Conservation (phyloP, 768 basidiomycete species). For the Pleurotus eryngii region DNA sequence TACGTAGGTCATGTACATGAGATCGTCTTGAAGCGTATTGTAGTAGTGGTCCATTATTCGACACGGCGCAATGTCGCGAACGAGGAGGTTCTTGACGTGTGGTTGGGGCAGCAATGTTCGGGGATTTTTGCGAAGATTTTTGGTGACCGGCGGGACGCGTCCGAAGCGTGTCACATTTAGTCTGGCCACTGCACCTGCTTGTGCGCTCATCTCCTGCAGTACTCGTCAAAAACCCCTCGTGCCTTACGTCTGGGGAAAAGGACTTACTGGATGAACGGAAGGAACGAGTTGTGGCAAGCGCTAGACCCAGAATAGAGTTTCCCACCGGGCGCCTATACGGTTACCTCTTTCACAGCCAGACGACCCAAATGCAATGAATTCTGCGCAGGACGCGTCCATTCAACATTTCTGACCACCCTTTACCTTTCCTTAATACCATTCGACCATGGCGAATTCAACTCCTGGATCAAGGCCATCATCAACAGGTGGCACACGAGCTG, state of each 20-base stretch:
- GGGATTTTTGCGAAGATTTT: conserved; percentile 43
- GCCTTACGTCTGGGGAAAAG: too few relatives aligned
- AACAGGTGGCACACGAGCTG: conserved; percentile 5
- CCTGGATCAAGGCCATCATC: conserved; percentile 6
- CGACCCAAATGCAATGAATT: conserved; percentile 3
- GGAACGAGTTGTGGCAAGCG: too few relatives aligned
- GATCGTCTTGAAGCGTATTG: conserved; percentile 75
- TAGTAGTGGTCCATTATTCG: conserved; percentile 85
- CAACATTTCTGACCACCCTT: neutral
- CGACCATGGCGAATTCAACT: conserved; percentile 1
- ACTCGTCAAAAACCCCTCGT: too few relatives aligned
- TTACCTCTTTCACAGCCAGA: neutral
- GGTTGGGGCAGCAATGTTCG: conserved; percentile 67
- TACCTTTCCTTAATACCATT: neutral
- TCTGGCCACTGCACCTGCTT: neutral
- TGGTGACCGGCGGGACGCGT: conserved; percentile 43
- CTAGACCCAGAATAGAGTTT: too few relatives aligned
- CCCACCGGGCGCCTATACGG: too few relatives aligned
- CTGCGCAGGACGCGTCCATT: conserved; percentile 5
- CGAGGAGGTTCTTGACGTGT: conserved; percentile 52
- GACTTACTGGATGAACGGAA: too few relatives aligned
- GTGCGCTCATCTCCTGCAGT: neutral
- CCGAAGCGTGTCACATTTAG: conserved; percentile 46
- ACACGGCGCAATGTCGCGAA: conserved; percentile 68
- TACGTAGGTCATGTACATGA: conserved; percentile 93